These are phyloP conservation scores for Lachnellula subtilissima DNA, from an alignment of 2,329 filamentous ascomycete genomes.

Conservation along the genomic window DNA sequence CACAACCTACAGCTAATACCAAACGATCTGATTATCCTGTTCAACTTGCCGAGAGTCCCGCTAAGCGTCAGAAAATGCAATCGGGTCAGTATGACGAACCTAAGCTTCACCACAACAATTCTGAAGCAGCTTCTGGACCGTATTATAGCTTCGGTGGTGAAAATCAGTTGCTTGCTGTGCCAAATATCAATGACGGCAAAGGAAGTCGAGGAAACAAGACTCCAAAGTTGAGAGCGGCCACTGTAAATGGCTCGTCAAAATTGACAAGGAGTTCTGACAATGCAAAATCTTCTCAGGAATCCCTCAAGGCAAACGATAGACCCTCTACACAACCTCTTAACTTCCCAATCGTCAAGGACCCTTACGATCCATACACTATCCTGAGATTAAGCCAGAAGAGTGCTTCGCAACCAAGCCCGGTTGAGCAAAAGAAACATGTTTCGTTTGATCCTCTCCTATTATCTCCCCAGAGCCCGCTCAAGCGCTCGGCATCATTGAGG, in stretches of 20 bases:
- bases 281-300: constrained; percentile 33
- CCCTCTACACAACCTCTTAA: constrained; percentile 44
- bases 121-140: neutral
- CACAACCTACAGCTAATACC: neutral
- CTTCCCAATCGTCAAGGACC: constrained; percentile 75
- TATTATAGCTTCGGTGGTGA: neutral
- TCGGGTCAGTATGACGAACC: neutral
- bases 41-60: neutral
- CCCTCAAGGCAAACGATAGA: constrained; percentile 32
- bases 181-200: neutral
- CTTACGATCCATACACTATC: constrained; percentile 58
- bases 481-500: neutral
- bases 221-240: neutral
- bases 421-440: constrained; percentile 37
- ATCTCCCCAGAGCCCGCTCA: neutral
- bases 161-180: neutral
- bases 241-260: constrained; percentile 1
- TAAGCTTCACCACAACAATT: neutral
- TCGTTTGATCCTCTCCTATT: constrained; percentile 30
- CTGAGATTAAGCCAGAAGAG: constrained; percentile 63
- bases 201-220: neutral
- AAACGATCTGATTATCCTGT: constrained; percentile 1
- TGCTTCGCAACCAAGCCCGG: constrained; percentile 44
- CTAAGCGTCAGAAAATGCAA: constrained; percentile 4
- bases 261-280: constrained; percentile 18